These are phyloP conservation scores for Exophiala aquamarina DNA, from an alignment of 2,329 filamentous ascomycete genomes.

Conservation along the genomic window DNA sequence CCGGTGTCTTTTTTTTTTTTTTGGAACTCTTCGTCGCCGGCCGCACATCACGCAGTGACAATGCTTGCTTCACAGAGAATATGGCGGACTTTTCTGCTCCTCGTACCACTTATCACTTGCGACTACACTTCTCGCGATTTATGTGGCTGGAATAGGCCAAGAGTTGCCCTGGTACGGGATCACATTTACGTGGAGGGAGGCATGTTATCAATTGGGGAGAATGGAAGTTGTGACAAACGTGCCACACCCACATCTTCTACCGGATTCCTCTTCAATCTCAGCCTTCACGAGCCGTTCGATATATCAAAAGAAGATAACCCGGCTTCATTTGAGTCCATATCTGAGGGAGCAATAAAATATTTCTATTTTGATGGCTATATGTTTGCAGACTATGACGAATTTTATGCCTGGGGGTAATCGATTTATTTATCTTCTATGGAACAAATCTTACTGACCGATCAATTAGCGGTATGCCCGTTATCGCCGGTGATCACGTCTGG, in stretches of 20 bases:
- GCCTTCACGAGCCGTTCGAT: conserved; percentile 58
- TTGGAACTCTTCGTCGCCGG: no score
- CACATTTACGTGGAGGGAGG: conserved; percentile 68
- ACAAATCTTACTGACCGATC: no score
- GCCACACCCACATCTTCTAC: conserved; percentile 48
- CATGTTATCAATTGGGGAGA: no score
- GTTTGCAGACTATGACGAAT: conserved; percentile 63
- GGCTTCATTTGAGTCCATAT: conserved; percentile 51
- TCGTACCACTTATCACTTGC: no score
- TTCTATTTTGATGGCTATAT: conserved; percentile 64
- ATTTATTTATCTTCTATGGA: conserved; percentile 64
- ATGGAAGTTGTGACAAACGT: no score
- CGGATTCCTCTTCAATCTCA: conserved; percentile 58
- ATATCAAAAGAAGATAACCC: conserved; percentile 54
- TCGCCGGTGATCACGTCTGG: not conserved
- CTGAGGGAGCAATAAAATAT: conserved; percentile 46
- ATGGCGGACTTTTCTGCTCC: no score
- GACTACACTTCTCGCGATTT: not conserved
- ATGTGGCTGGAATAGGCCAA: conserved; percentile 1
- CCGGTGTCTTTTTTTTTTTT: no score
- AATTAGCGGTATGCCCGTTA: conserved; percentile 10
- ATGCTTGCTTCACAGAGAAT: no score
- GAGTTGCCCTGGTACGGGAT: conserved; percentile 60
- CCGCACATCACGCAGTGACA: no score
- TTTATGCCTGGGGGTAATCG: conserved; percentile 64